Evolutionary conservation across 345 rosid genomes (phyloP), one percentile per base, ranked within the genome.

Genomic region (Aurinia saxatilis): DNA sequence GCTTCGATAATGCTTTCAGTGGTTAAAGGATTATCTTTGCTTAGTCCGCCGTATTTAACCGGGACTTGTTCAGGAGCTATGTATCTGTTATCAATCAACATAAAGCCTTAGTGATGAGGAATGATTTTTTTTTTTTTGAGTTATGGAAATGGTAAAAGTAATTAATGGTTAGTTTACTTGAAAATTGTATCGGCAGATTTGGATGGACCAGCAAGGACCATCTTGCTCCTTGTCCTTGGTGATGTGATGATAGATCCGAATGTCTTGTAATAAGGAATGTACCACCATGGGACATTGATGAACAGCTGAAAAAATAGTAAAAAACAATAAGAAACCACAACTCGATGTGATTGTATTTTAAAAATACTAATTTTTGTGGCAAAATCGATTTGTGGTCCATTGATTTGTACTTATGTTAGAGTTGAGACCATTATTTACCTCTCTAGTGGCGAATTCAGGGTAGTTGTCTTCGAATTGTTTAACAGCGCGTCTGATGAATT

Each of bases 211-310:
- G 89, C 87, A 69, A 83, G 84, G 12, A 92, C 91, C 75, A 89
- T 86, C 80, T 92, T 92, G 84, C 91, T 89, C 69, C 85, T 89
- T 18, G 98, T 89, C 80, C 96, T 89, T 33, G 88, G 95, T 0
- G 98, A 88, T 67, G 90, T 68, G 69, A 70, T 48, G 46, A 92
- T 88, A 5, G 96, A 90, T 66, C 82, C 85, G 30, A 92, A 78
- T 84, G 88, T 78, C 13, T 71, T 79, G 68, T 89, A 77, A 69
- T 81, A 89, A 3, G 95, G 95, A 53, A 89, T 73, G 73, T 92
- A 87, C 98, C 98, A 92, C 98, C 98, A 92, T 8, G 96, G 96
- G 11, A 92, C 98, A 72, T 92, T 92, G 75, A 92, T 82, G 65
- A 88, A 86, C 63, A 92, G 78, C 98, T 92, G 48, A 17, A 66